Percentiles rank a stretch among this genome's conserved stretches.
Evolutionary conservation across 1,284 basidiomycete species (phyloP).

Genomic region (Singerocomus rubriflavus): DNA sequence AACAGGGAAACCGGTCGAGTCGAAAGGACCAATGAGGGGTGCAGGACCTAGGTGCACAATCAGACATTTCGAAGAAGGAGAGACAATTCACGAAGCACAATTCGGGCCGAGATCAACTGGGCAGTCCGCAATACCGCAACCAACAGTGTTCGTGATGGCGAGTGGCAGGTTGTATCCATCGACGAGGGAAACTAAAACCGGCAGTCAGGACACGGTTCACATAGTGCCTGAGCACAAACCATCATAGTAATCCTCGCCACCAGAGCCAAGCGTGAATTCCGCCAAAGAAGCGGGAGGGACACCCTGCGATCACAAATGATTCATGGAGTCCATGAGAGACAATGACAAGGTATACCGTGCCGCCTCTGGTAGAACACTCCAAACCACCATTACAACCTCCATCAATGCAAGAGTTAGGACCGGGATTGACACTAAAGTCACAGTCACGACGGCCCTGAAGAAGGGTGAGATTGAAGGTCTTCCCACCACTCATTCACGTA

Average conservation of each 20-base stretch:
- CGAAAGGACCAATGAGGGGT: conserved; percentile 40
- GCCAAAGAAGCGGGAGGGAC: conserved; percentile 62
- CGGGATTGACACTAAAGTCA: conserved; percentile 40
- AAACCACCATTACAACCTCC: conserved; percentile 61
- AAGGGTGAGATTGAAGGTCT: background rate
- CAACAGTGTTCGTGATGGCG: conserved; percentile 38
- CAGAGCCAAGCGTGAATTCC: conserved; percentile 48
- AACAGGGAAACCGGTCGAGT: conserved; percentile 40
- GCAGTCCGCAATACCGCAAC: conserved; percentile 42
- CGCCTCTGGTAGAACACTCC: conserved; percentile 44
- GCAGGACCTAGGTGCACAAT: conserved; percentile 36
- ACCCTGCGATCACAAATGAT: conserved; percentile 34
- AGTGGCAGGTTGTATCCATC: conserved; percentile 50
- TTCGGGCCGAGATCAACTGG: conserved; percentile 42
- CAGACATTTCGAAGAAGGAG: background rate
- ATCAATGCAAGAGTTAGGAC: conserved; percentile 51
- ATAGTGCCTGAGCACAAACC: conserved; percentile 11
- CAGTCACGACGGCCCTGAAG: conserved; percentile 37
- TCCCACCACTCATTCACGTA: conserved; percentile 3
- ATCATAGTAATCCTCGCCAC: conserved; percentile 27
- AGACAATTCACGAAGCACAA: conserved; percentile 29
- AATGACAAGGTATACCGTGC: conserved; percentile 39
- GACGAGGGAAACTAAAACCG: conserved; percentile 37
- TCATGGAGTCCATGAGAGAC: background rate
- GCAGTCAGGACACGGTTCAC: conserved; percentile 1